Base-by-base conservation (phyloP, 306 rosid species). In the Citrullus amarus region DNA sequence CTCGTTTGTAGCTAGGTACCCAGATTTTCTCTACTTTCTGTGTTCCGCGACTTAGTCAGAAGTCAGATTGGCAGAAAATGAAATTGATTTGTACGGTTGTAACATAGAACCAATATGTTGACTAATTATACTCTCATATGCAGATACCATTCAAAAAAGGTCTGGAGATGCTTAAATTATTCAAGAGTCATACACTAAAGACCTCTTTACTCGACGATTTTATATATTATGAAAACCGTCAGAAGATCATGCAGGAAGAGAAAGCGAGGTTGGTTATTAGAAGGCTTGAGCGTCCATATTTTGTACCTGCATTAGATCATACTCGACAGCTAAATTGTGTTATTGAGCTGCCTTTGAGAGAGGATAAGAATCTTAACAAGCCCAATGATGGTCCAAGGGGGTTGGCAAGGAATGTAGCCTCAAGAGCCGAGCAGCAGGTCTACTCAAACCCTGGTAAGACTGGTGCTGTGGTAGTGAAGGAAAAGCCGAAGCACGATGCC, bases 171-270 rank as follows among this genome's bases (percentile, higher is more conserved):
- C 81, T 94, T 82, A 94, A 87, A 78, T 84, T 90, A 53, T 92
- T 94, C 88, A 94, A 90, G 86, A 89, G 80, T 54, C 90, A 90
- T 63, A 25, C 84, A n/a, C 20, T 87, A 86, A 94, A 88, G 94
- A 90, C 94, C 43, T 94, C 97, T 76, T 85, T 94, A 83, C 94
- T 92, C 22, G 98, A 94, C 57, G 98, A 94, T 80, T 90, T 94
- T 20, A 81, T 90, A 73, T 94, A 94, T 80, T 90, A 94, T 76
- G 98, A 94, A 88, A 86, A 89, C 77, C 98, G 98, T 56, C 94
- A 94, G 83, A 94, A 88, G 89, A 85, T 94, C 72, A 87, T 94
- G 90, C 90, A 84, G 86, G 98, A 92, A 74, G 96, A 89, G 86
- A 94, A 89, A 85, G 87, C 96, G 80, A 89, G 89, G 88, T 84